Conservation (phyloP, 1,139 yeast genomes). For the Pichia sp. region DNA sequence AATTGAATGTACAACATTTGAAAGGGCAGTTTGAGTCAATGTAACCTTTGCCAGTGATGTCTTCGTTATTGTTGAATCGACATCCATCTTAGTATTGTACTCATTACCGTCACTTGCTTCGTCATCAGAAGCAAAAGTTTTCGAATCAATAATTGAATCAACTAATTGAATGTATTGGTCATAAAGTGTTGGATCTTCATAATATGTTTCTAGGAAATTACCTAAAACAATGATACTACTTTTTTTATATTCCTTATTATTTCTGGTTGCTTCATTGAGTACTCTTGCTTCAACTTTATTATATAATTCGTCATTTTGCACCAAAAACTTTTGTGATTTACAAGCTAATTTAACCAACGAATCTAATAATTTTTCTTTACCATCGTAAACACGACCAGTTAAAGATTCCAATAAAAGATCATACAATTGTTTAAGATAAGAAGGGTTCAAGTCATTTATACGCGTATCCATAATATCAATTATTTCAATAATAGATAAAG, state of each 20-base stretch:
- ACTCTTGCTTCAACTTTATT: constrained; percentile 40
- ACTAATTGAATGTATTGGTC: constrained; percentile 38
- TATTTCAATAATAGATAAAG: constrained; percentile 60
- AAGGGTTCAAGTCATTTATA: constrained; percentile 30
- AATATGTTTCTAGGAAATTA: constrained; percentile 40
- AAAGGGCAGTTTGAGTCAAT: constrained; percentile 1
- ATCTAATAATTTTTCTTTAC: constrained; percentile 70
- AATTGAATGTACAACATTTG: constrained; percentile 8
- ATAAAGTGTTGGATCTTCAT: constrained; percentile 34
- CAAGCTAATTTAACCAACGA: constrained; percentile 59
- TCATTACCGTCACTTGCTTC: constrained; percentile 29
- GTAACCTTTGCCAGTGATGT: background rate
- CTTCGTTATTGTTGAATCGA: background rate
- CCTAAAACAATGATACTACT: constrained; percentile 47
- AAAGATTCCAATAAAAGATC: constrained; percentile 55
- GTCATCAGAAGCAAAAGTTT: constrained; percentile 25
- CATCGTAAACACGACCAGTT: constrained; percentile 81
- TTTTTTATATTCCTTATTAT: constrained; percentile 59
- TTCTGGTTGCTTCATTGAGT: constrained; percentile 57
- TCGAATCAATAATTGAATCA: constrained; percentile 28
- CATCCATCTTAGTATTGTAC: constrained; percentile 1
- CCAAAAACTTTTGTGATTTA: constrained; percentile 36
- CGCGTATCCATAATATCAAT: constrained; percentile 35
- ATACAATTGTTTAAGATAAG: constrained; percentile 37
- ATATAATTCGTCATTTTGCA: constrained; percentile 28